Base-by-base conservation (phyloP, 2,329 filamentous ascomycete species). In the Monilinia aucupariae region DNA sequence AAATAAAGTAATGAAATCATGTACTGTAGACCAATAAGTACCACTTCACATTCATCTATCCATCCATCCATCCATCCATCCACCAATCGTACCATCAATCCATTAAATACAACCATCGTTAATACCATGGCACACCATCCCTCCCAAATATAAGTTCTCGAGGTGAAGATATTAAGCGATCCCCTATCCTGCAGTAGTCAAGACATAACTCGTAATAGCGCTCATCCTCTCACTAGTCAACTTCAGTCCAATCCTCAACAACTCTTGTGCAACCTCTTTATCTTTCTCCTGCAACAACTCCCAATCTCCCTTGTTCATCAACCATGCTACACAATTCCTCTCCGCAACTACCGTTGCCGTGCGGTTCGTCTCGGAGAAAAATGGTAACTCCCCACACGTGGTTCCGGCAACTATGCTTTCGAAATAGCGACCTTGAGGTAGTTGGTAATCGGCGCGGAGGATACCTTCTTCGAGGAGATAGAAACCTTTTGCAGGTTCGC, bases 321-420 rank as follows among this genome's bases (percentile, higher is more conserved):
- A 76, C 94, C 94, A 99, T 7, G 88, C 85, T 0, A 94, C 85
- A 66, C 88, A 90, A 69, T 93, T 87, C 61, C 87, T 83, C 74
- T 97, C 92, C 1, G 91, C 91, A 50, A 87, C 81, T 13, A 96
- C 92, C 0, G 90, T 96, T 1, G 92, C 92, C 4, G 92, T 97
- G 22, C 94, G 84, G 59, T 85, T 81, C 1, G 93, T 97, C 71
- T 96, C 90, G 3, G 88, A 91, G 77, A 99, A 99, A 78, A 99
- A 99, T 0, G 94, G 94, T 60, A 99, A 77, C 77, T 99, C 94
- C 43, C 94, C 94, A 70, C 93, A 97, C 0, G 94, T 97, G 1
- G 94, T 94, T 20, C 94, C 94, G 0, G 92, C 90, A 1, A 97
- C 88, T 61, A 97, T 97, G 71, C 91, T 90, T 75, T 99, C 94